Percentiles rank a stretch among this genome's conserved stretches.
Conservation (phyloP, 1,139 yeast genomes). For the Barnettozyma hawaiiensis region DNA sequence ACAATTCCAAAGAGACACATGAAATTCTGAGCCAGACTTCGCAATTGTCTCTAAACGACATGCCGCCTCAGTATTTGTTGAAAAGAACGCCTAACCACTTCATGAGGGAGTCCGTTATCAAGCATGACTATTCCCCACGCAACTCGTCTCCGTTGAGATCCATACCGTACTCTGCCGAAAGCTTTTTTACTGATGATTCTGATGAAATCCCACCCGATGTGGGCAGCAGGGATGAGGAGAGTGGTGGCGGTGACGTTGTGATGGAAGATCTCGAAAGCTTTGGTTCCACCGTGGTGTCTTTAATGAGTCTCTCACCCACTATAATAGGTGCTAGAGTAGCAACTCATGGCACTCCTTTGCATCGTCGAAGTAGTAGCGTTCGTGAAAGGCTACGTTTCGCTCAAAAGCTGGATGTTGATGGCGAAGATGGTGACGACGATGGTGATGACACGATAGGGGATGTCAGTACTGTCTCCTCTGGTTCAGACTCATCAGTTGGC, state of each 20-base stretch:
- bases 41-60: not conserved
- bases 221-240: constrained; percentile 7
- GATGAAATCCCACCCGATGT: constrained; percentile 3
- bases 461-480: not conserved
- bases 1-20: not conserved
- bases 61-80: not conserved
- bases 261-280: constrained; percentile 9
- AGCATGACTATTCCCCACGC: constrained; percentile 10
- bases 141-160: constrained; percentile 11
- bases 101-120: not conserved
- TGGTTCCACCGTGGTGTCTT: constrained; percentile 1
- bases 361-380: not conserved
- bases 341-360: constrained; percentile 9
- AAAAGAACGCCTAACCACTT: constrained; percentile 1
- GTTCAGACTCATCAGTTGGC: not conserved
- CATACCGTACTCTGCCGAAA: not conserved
- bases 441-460: constrained; percentile 1
- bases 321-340: constrained; percentile 14
- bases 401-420: constrained; percentile 1
- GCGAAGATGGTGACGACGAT: too few relatives aligned
- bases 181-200: not conserved
- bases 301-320: constrained; percentile 11
- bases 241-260: constrained; percentile 6
- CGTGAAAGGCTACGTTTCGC: not conserved
- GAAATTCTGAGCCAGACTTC: not conserved